Base-by-base conservation (phyloP, 192 early-diverging fungal species). In the Phlyctochytrium arcticum region DNA sequence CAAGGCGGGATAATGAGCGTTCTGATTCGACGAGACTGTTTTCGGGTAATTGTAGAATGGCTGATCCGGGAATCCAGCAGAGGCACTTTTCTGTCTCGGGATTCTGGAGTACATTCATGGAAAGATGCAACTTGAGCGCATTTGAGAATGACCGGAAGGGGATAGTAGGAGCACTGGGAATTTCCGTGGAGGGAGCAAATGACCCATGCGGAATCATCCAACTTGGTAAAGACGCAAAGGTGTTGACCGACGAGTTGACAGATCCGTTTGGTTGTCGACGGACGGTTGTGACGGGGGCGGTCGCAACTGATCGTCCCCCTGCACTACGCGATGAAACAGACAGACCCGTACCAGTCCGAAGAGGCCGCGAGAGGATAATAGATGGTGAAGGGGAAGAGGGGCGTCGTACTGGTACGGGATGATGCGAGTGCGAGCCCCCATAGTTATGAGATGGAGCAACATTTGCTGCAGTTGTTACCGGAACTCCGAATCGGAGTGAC, bases 111-210 rank as follows among this genome's bases (percentile, higher is more conserved):
- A 82, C 64, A 21, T 74, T 39, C 36, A 80, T 50, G 47, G 74
- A 76, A 8, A 82, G 57, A 61, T 80, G 59, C 27, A 82, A 67
- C 54, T 80, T 78, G 31, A 82, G 60, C 23, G 71, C 39, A 55
- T 82, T 82, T 36, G 77, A 80, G 42, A 82, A 67, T 12, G 36
- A 42, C 10, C 68, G 29, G 55, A 78, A 82, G 15, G 80, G 80
- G 15, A 82, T 57, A 6, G 75, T 71, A n/a, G 80, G 75, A 23
- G 75, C 62, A 27, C 71, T 75, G 4, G 71, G 69, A n/a, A n/a
- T n/a, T n/a, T n/a, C n/a, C n/a, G n/a, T n/a, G n/a, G n/a, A n/a
- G n/a, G n/a, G 32, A 71, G 34, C n/a, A 34, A 8, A 29, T 31
- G 24, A 29, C 31, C 57, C 4, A 6, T 31, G 30, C 31, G 64